A percentile compares a stretch with the other conserved stretches of the same genome.
phyloP scores from a whole-genome alignment of 73 alveolate genomes.

The Paramecium primaurelia region DNA sequence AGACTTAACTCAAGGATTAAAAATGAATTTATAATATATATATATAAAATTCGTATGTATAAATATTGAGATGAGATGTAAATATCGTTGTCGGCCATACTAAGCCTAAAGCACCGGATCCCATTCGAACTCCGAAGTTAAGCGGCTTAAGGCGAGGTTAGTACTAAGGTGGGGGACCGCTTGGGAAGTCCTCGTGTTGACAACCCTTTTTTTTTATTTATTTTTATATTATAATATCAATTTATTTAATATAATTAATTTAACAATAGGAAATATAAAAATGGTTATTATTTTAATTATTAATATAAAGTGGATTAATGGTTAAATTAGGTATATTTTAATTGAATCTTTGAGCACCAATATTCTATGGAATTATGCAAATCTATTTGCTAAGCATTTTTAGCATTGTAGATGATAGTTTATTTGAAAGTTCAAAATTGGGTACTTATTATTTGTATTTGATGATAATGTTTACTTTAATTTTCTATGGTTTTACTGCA shows the following conservation, averaged over 20 bases:
- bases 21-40: not conserved
- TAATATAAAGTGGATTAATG: not conserved
- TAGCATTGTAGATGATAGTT: not conserved
- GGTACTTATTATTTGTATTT: not conserved
- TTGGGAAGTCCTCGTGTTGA: conserved; percentile 98
- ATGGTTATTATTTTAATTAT: not conserved
- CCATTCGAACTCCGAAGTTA: conserved; percentile 99
- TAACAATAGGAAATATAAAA: no score
- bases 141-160: conserved; percentile 99
- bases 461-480: not conserved
- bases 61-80: not conserved
- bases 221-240: not conserved
- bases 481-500: not conserved
- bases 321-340: not conserved
- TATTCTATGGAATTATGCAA: not conserved
- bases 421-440: not conserved
- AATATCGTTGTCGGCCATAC: conserved; percentile 96
- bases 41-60: not conserved
- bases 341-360: not conserved
- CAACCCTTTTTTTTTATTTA: conserved; percentile 67
- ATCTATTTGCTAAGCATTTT: not conserved
- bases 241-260: no score
- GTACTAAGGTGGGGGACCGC: conserved; percentile 99
- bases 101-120: conserved; percentile 99
- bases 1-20: not conserved